Evolutionary conservation across 2,329 filamentous ascomycete species (phyloP), one percentile per base, ranked within the genome.

Genomic region (Sporothrix variecibatus): DNA sequence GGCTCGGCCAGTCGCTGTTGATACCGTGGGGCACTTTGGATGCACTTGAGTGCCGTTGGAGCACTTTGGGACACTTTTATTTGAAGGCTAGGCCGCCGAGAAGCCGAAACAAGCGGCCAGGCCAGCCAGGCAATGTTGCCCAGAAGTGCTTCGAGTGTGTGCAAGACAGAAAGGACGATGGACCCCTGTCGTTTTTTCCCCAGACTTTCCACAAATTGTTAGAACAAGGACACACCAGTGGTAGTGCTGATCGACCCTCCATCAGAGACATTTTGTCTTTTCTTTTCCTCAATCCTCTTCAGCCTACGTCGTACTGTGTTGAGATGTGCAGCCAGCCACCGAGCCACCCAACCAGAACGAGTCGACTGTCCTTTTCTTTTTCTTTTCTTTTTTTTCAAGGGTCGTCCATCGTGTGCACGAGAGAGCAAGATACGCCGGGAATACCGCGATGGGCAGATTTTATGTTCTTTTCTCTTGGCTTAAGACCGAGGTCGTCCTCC

Each of bases 191-290:
- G 65, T 11, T 28, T 46, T 58, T 76, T 74, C 75, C 75, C 75
- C 75, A 75, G 75, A 74, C 72, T 75, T 74, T 74, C 58, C 58
- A 71, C 38, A 34, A 58, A 38, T 58, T 43, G 31, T 31, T 40
- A 67, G 26, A 12, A 56, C 12, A 58, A 46, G 20, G 58, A 38
- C 28, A 8, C 64, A 71, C 46, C 67, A 72, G 40, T 69, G 40
- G 15, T 46, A 74, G 67, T 26, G 67, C 67, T 40, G n/a, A 65
- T 58, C 72, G 68, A 68, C 73, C 72, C 73, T 72, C 68, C 69
- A 60, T 58, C 20, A 58, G 43, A 60, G 49, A 56, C 38, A 51
- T 40, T 38, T 51, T 7, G 0, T 51, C 15, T n/a, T 51, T 51
- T 51, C 2, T 34, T 34, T 1, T 43, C 12, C 6, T 12, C 31